Base-by-base conservation (phyloP, 306 rosid species). In the Fagus crenata region DNA sequence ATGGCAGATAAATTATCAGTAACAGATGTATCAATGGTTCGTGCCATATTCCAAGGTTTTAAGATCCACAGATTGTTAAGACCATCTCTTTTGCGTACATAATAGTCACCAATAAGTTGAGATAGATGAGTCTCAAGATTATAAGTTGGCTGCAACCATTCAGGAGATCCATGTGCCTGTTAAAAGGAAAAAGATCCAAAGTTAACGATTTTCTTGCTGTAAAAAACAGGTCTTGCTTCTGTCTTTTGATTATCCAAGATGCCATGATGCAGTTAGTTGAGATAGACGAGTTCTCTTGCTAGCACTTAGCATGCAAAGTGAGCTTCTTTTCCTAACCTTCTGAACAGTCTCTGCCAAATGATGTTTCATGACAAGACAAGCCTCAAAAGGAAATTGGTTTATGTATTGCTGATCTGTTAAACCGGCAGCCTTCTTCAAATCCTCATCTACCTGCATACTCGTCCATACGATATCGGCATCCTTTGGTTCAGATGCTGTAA, bases 11-110 rank as follows among this genome's bases (percentile, higher is more conserved):
- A 86, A 84, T 87, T 86, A 87, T 91, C 95, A 54, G 96, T 92
- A 51, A 92, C 96, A 46, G 97, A 79, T 33, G 98, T 95, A 83
- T 95, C 98, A 69, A 95, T 95, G 53, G 98, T 95, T 18, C 97
- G 88, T 79, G 97, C 98, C 98, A 95, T 95, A 83, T 95, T 95
- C 98, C 98, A 95, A 17, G 98, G 98, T 86, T 92, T 95, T 77
- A 92, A 77, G 88, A 95, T 92, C 98, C 98, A 95, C 64, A 90
- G 78, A 79, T 92, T 88, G 90, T 90, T 80, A 54, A 71, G 82
- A 17, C 92, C 93, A 72, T 92, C 90, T 81, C 88, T 88, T 84
- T 88, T 81, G 58, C 97, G 97, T 39, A 76, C 81, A 81, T 9
- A 73, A 75, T 89, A 90, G 75, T 95, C 92, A 63, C 98, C 98